phyloP scores from a whole-genome alignment of 129 eudicot species.

The Flaveria sonorensis region DNA sequence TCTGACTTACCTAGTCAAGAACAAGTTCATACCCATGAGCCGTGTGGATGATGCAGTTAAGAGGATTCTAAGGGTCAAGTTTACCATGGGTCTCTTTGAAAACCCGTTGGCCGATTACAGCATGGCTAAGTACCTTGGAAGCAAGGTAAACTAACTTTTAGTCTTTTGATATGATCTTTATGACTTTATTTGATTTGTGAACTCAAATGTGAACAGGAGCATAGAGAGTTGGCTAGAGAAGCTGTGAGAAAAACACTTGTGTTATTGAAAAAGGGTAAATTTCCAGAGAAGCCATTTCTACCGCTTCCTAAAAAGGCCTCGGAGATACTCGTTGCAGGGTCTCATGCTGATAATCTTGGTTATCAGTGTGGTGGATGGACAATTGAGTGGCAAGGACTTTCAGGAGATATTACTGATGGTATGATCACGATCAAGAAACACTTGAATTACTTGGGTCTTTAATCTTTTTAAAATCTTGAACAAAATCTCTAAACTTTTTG shows the following conservation, averaged over 20 bases:
- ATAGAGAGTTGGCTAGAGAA: constrained; percentile 79
- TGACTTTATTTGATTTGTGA: background rate
- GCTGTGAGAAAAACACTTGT: constrained; percentile 88
- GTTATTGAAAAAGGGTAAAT: constrained; percentile 71
- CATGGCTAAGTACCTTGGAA: constrained; percentile 58
- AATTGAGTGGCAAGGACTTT: constrained; percentile 74
- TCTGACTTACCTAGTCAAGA: constrained; percentile 52
- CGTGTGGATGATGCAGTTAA: constrained; percentile 77
- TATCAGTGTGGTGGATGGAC: constrained; percentile 98
- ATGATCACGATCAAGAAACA: constrained; percentile 5
- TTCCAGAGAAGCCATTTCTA: constrained; percentile 47
- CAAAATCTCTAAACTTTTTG: background rate
- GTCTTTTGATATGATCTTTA: background rate
- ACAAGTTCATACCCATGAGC: constrained; percentile 54
- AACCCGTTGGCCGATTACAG: constrained; percentile 72
- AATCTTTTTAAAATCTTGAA: background rate
- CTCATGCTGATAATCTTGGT: constrained; percentile 76
- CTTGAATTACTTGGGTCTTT: background rate
- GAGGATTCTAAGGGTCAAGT: constrained; percentile 71
- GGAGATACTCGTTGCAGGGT: constrained; percentile 76
- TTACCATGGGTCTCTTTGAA: constrained; percentile 74
- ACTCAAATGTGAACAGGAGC: constrained; percentile 47
- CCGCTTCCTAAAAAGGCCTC: constrained; percentile 69
- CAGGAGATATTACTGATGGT: constrained; percentile 72
- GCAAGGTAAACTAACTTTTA: constrained; percentile 44